Evolutionary conservation across 2,329 filamentous ascomycete species (phyloP).

Genomic region (Alternaria sp.): DNA sequence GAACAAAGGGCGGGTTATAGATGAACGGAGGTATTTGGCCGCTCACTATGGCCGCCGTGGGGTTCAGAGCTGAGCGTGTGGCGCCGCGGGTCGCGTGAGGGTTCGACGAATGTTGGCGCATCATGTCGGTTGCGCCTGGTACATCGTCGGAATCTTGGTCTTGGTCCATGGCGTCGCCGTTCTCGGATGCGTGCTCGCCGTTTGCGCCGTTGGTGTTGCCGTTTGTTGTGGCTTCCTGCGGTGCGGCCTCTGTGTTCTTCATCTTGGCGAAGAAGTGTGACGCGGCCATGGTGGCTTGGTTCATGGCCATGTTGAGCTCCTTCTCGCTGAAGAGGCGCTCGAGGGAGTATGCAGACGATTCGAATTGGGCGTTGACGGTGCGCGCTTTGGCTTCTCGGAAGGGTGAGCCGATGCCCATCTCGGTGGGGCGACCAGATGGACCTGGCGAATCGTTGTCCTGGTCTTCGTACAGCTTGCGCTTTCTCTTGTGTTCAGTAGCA

Average conservation of each 20-base stretch:
- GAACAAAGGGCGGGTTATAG: constrained; percentile 50
- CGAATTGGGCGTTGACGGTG: constrained; percentile 61
- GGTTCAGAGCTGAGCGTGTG: constrained; percentile 62
- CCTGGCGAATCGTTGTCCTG: constrained; percentile 66
- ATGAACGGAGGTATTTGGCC: constrained; percentile 51
- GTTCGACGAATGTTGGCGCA: constrained; percentile 65
- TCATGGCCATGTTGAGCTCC: constrained; percentile 67
- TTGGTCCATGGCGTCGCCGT: constrained; percentile 47
- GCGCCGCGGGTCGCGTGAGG: constrained; percentile 61
- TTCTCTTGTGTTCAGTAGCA: constrained; percentile 60
- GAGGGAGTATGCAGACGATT: constrained; percentile 65
- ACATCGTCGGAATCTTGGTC: constrained; percentile 49
- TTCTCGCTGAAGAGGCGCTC: constrained; percentile 72
- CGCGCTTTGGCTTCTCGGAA: constrained; percentile 62
- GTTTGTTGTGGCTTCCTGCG: constrained; percentile 39
- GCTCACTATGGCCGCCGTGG: constrained; percentile 55
- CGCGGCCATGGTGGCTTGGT: constrained; percentile 66
- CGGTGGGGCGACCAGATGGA: constrained; percentile 55
- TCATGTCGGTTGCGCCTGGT: constrained; percentile 63
- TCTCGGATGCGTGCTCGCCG: constrained; percentile 45
- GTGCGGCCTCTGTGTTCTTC: constrained; percentile 42
- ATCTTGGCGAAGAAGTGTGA: constrained; percentile 65
- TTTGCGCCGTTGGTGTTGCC: constrained; percentile 42
- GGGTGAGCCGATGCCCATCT: constrained; percentile 57
- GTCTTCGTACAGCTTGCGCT: constrained; percentile 64